Base-by-base conservation (phyloP, 2,329 filamentous ascomycete genomes). In the Aureobasidium sp. region DNA sequence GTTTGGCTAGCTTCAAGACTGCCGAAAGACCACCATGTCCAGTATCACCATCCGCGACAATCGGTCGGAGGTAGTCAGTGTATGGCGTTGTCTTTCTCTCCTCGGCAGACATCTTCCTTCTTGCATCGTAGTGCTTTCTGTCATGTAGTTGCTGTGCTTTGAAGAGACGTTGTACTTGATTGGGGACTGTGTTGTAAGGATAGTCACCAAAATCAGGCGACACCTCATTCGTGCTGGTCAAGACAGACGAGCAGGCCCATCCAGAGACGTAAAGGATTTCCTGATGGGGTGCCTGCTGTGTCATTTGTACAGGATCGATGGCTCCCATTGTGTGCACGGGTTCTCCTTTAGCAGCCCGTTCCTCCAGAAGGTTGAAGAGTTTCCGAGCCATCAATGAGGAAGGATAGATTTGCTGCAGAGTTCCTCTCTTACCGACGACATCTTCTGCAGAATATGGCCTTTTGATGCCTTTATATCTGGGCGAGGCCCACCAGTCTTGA, bases 271-370 rank as follows among this genome's bases (percentile, higher is more conserved):
- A 99, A 49, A 99, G 82, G 19, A 97, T 89, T 74, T 99, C 93
- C 73, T 97, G 94, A 77, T 97, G 90, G 6, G 90, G 85, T 17
- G 94, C 94, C 79, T 97, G 94, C 75, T 99, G 94, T 53, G 94
- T 96, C 94, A 99, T 97, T 78, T 99, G 94, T 12, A 97, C 86
- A n/a, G 94, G 94, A 72, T 99, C 94, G 76, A 99, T 95, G 64
- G 92, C 94, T 68, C 94, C 94, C 89, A 99, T 92, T 17, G 94
- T 97, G 75, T 97, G 93, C 64, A 97, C 89, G 22, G 94, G 94
- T 74, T 96, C 83, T 64, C 91, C 91, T 69, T 88, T 85, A 42
- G 87, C 83, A 49, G 85, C 83, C 66, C 89, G 83, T 76, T 95
- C 87, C 66, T 88, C 87, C 61, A 99, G 80, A 67, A 97, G 76